Percentiles rank a stretch among this genome's conserved stretches.
Conservation (phyloP, 768 basidiomycete genomes). For the Sistotremastrum niveocremeum region DNA sequence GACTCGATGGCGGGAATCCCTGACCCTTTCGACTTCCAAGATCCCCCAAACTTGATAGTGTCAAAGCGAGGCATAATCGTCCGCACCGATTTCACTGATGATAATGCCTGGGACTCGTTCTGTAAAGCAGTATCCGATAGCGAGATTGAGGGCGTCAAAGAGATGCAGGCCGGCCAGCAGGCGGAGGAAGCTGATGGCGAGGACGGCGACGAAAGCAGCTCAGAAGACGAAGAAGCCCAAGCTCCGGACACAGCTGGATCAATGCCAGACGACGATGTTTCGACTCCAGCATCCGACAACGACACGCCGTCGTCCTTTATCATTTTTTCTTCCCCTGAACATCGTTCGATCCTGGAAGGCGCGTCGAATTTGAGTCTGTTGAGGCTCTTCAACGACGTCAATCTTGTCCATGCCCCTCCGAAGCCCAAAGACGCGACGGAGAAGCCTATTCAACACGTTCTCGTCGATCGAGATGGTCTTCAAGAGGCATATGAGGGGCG, state of each 20-base stretch:
- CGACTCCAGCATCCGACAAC: not conserved
- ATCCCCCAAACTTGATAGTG: not conserved
- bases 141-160: conserved; percentile 13
- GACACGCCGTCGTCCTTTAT: conserved; percentile 28
- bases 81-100: conserved; percentile 62
- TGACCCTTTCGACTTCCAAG: not conserved
- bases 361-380: conserved; percentile 56
- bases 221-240: conserved; percentile 12
- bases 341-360: conserved; percentile 27
- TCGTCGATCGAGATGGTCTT: conserved; percentile 50
- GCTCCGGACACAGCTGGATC: conserved; percentile 21
- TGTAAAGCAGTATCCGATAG: conserved; percentile 8
- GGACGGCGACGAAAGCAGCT: conserved; percentile 13
- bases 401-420: conserved; percentile 42
- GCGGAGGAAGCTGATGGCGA: conserved; percentile 11
- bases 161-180: conserved; percentile 12
- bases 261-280: conserved; percentile 12
- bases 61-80: conserved; percentile 47
- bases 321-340: conserved; percentile 27
- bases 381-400: conserved; percentile 59
- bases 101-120: conserved; percentile 52
- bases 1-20: conserved; percentile 42
- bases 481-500: conserved; percentile 64
- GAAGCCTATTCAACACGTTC: conserved; percentile 33
- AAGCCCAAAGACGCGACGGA: conserved; percentile 33